Base-by-base conservation (phyloP, 2,329 filamentous ascomycete genomes). In the Penicillium janthinellum region DNA sequence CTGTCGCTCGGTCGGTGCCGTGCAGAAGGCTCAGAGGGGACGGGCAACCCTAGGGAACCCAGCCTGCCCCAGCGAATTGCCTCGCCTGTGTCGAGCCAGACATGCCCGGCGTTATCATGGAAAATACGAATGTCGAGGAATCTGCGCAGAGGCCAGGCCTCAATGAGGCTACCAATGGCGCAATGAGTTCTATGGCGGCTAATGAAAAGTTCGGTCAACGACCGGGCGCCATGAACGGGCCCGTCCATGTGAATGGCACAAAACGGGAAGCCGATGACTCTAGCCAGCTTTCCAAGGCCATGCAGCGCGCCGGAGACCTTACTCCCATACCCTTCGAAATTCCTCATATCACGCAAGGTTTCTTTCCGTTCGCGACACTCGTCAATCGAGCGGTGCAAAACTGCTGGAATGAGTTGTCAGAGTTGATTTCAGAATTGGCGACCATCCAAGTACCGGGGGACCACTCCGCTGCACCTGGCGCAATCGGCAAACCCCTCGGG, bases 331-430 rank as follows among this genome's bases (percentile, higher is more conserved):
- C 83, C 2, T 84, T 84, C 15, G 80, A 83, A 62, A 76, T 88
- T 42, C 75, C 78, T 50, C 91, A 96, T 71, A 89, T 96, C 59
- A 88, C 88, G 0, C 81, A 88, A 58, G 88, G 87, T 37, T 96
- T 92, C 73, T 83, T 94, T 57, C 88, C 91, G 4, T 82, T 98
- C 20, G 87, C 88, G 4, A 84, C 84, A 14, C 79, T 99, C 48
- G 83, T 98, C 54, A 85, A 87, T 64, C 88, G 95, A 66, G 84
- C 95, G 39, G 89, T 91, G 37, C 92, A 97, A 75, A 87, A 89
- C 70, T 92, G 90, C 51, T 93, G 93, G 76, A 91, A 91, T 72
- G 86, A 89, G 56, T 81, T 98, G 35, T 83, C 86, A 51, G 88
- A 90, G 8, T 83, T 89, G 62, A 83, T 97, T 45, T 79, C 83